Evolutionary conservation across 371 early-diverging fungal genomes (phyloP), one percentile per base, ranked within the genome.

Genomic region (Batkoa obscura): DNA sequence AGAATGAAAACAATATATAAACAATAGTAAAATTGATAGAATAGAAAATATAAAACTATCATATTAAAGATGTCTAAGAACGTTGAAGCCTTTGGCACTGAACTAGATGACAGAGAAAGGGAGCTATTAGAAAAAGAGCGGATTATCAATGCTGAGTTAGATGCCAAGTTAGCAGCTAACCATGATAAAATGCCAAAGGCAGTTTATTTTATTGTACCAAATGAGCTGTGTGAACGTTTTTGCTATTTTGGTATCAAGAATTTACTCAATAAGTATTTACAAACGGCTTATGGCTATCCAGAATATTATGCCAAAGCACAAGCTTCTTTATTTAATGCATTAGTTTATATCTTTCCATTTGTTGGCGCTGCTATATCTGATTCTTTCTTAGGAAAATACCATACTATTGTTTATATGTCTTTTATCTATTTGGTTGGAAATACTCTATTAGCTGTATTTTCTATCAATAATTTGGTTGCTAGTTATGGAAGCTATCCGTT

Each of bases 301-400:
- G n/a, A 33, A 0, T 31, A 17, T 33, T 36, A 50, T 10, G 65
- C 66, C 57, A 68, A 63, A 58, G 58, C 58, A 23, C 59, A 55
- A 52, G 59, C 70, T 1, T 72, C 72, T 55, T 55, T 66, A 49
- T 82, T 75, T 59, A 70, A 67, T 10, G 68, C 72, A 60, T 59
- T 75, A 58, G 68, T 74, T 23, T 83, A 80, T 66, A 66, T 80
- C 61, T 73, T 69, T 64, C 79, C 83, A 9, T 61, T 86, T 41
- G 42, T 78, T 15, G 80, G 83, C 43, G 78, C 78, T 52, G 67
- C 79, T 43, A 37, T 81, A 36, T 73, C 80, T 13, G 86, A 83
- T 63, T 72, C 72, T 32, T 72, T 68, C 62, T 62, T 79, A 48
- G 82, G 78, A 62, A 79, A 79, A 67, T 82, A 70, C 72, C 61